Evolutionary conservation across 257 asterid genomes (phyloP).

Genomic region (Fraxinus americana): DNA sequence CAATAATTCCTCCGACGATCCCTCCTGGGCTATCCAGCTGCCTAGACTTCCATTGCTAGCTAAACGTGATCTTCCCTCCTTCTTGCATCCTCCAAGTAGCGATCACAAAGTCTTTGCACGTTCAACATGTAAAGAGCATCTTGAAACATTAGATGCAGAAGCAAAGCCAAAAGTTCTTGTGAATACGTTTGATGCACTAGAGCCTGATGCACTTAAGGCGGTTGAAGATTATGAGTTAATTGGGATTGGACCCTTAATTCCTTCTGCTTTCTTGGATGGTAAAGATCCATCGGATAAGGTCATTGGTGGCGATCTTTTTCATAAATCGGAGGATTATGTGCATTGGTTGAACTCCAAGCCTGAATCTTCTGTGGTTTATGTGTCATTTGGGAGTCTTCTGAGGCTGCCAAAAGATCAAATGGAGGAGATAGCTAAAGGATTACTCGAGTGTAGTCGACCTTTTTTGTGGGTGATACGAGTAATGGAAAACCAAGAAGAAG

Average conservation of each 20-base stretch:
- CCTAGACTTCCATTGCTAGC: slow-evolving; percentile 36
- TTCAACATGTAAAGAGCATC: slow-evolving; percentile 29
- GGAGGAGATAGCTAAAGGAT: slow-evolving; percentile 16
- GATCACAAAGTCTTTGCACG: neutral
- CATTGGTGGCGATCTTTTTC: slow-evolving; percentile 23
- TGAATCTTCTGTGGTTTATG: slow-evolving; percentile 29
- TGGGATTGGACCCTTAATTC: slow-evolving; percentile 45
- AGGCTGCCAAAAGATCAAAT: slow-evolving; percentile 19
- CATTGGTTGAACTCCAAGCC: slow-evolving; percentile 36
- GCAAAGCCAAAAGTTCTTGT: slow-evolving; percentile 24
- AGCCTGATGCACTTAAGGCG: slow-evolving; percentile 9
- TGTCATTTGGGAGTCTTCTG: slow-evolving; percentile 37
- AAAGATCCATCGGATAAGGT: slow-evolving; percentile 4
- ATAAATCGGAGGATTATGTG: slow-evolving; percentile 17
- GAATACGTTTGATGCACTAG: slow-evolving; percentile 36
- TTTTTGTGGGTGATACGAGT: slow-evolving; percentile 44
- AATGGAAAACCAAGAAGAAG: neutral
- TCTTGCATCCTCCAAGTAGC: slow-evolving; percentile 28
- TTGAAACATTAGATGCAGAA: slow-evolving; percentile 28
- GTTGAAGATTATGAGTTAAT: slow-evolving; percentile 26
- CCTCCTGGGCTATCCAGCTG: slow-evolving; percentile 29
- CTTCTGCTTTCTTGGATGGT: slow-evolving; percentile 22
- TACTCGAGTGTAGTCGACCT: slow-evolving; percentile 22
- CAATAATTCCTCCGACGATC: neutral
- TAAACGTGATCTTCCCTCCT: slow-evolving; percentile 38